Evolutionary conservation across 495 filamentous ascomycete genomes (phyloP).

Genomic region (Penicillium cosmopolitanum): DNA sequence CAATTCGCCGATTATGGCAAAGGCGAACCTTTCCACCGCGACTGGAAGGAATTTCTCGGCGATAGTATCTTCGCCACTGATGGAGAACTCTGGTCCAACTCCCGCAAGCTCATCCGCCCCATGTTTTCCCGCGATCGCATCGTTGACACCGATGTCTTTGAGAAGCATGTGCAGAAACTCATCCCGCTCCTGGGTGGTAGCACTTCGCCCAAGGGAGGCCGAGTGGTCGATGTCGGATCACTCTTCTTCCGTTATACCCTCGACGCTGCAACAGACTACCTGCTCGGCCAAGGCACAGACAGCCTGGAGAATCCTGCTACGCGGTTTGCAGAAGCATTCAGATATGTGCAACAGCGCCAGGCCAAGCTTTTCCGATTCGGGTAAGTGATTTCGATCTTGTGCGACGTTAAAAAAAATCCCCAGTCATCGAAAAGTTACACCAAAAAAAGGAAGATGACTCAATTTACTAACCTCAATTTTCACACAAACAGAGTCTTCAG

Average conservation of each 20-base stretch:
- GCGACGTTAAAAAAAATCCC: neutral
- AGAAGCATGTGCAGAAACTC: conserved; percentile 71
- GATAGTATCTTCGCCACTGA: conserved; percentile 82
- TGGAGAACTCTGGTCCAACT: conserved; percentile 71
- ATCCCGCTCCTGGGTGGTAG: conserved; percentile 61
- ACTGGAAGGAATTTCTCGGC: conserved; percentile 75
- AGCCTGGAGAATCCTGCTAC: conserved; percentile 61
- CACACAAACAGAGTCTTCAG: conserved; percentile 52
- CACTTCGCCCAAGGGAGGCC: conserved; percentile 43
- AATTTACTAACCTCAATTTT: neutral
- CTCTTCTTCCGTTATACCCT: conserved; percentile 82
- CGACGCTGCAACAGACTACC: conserved; percentile 81
- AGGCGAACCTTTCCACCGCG: conserved; percentile 66
- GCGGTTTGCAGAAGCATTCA: conserved; percentile 73
- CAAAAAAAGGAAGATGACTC: conserved; percentile 1
- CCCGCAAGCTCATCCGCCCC: conserved; percentile 76
- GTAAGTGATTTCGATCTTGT: conserved; percentile 33
- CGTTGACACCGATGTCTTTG: conserved; percentile 78
- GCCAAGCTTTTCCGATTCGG: conserved; percentile 59
- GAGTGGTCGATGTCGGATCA: conserved; percentile 66
- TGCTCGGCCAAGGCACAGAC: conserved; percentile 76
- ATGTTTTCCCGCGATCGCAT: conserved; percentile 85
- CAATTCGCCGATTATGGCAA: conserved; percentile 73
- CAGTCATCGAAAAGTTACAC: too few relatives aligned
- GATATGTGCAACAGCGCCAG: conserved; percentile 71